These are phyloP conservation scores for Penicillium expansum DNA, from an alignment of 2,329 filamentous ascomycete species.

Conservation along the genomic window DNA sequence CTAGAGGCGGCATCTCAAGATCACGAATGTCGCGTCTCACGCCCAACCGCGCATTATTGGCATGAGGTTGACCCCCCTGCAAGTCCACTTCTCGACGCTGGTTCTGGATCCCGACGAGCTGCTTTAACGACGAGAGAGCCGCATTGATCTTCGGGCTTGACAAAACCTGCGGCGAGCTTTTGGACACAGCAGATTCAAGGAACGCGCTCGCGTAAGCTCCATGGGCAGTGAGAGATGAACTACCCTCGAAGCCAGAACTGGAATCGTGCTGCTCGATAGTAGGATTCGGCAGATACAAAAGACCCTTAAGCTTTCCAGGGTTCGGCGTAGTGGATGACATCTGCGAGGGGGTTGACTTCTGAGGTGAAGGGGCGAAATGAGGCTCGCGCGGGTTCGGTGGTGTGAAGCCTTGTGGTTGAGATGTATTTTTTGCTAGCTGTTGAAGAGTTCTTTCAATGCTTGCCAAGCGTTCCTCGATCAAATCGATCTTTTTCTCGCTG, in stretches of 20 bases:
- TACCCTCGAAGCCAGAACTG: slow-evolving; percentile 46
- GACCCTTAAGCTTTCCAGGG: slow-evolving; percentile 3
- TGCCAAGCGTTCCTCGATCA: slow-evolving; percentile 51
- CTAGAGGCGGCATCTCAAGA: slow-evolving; percentile 38
- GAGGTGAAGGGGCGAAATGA: slow-evolving; percentile 11
- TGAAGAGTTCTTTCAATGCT: slow-evolving; percentile 45
- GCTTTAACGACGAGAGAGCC: slow-evolving; percentile 39
- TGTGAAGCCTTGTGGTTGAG: slow-evolving; percentile 1
- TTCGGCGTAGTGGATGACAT: slow-evolving; percentile 7
- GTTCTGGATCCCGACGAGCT: slow-evolving; percentile 40
- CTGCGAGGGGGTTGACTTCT: slow-evolving; percentile 1
- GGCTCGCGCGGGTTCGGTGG: not conserved
- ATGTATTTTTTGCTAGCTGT: slow-evolving; percentile 20
- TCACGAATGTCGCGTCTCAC: slow-evolving; percentile 31
- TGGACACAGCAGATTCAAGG: slow-evolving; percentile 42
- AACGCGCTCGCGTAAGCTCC: slow-evolving; percentile 48
- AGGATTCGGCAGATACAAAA: slow-evolving; percentile 21
- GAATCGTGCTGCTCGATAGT: slow-evolving; percentile 31
- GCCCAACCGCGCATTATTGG: slow-evolving; percentile 20
- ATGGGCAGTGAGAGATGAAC: slow-evolving; percentile 50
- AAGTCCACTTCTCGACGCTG: slow-evolving; percentile 23
- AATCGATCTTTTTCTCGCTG: slow-evolving; percentile 54
- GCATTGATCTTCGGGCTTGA: slow-evolving; percentile 40
- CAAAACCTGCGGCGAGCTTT: slow-evolving; percentile 32
- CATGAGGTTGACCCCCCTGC: slow-evolving; percentile 29